These are phyloP conservation scores for Bauhinia variegata DNA, from an alignment of 306 rosid species.

Conservation along the genomic window DNA sequence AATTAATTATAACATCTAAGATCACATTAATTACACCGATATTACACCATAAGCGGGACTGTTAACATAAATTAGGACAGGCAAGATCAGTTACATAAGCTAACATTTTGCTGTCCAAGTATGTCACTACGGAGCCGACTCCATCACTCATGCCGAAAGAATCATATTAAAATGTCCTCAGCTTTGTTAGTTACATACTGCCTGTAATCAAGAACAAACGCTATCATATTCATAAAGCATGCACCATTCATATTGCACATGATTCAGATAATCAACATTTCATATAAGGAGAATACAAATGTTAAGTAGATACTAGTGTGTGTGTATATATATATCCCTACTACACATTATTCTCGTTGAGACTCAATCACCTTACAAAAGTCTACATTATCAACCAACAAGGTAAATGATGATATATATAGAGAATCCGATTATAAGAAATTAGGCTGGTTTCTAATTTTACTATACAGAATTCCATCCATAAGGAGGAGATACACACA, in stretches of 20 bases:
- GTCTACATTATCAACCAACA: conserved; percentile 18
- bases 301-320: background rate
- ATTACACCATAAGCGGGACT: conserved; percentile 27
- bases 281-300: conserved; percentile 8
- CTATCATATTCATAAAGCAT: conserved; percentile 22
- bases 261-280: conserved; percentile 10
- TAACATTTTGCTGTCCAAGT: conserved; percentile 34
- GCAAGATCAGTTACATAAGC: conserved; percentile 28
- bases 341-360: background rate
- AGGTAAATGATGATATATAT: conserved; percentile 12
- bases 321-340: background rate
- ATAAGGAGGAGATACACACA: conserved; percentile 5
- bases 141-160: conserved; percentile 25
- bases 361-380: conserved; percentile 12
- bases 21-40: conserved; percentile 38
- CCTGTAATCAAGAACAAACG: conserved; percentile 54
- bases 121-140: conserved; percentile 35
- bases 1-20: conserved; percentile 13
- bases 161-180: conserved; percentile 29
- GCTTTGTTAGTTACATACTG: conserved; percentile 58
- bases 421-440: conserved; percentile 4
- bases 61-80: conserved; percentile 33
- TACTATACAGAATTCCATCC: background rate
- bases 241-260: background rate
- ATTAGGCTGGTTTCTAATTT: background rate